A percentile compares a stretch with the other conserved stretches of the same genome.
These are phyloP conservation scores for Przewalskia tangutica DNA, from an alignment of 257 asterid species.

Conservation along the genomic window DNA sequence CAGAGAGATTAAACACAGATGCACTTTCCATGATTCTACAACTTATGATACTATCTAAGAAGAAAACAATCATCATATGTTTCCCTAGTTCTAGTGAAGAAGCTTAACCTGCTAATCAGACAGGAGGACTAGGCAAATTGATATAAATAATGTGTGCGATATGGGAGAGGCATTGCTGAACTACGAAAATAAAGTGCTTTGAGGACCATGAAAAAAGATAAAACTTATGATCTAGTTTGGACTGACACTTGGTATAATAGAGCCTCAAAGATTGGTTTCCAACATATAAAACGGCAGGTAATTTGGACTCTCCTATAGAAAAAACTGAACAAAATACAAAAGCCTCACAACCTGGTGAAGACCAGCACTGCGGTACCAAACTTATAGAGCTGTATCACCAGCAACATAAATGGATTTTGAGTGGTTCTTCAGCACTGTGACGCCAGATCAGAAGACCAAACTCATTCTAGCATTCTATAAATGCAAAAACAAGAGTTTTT, in stretches of 20 bases:
- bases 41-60: background rate
- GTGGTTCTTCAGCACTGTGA: background rate
- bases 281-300: background rate
- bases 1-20: background rate
- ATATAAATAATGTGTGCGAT: background rate
- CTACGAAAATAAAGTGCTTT: background rate
- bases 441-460: background rate
- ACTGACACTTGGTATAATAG: background rate
- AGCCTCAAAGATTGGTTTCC: background rate
- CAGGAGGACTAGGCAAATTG: background rate
- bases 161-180: background rate
- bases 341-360: background rate
- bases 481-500: background rate
- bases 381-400: background rate
- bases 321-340: background rate
- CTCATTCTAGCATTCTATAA: background rate
- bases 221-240: background rate
- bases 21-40: background rate
- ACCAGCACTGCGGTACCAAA: background rate
- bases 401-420: background rate
- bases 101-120: background rate
- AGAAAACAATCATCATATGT: background rate
- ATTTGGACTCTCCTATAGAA: background rate
- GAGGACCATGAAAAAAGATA: background rate
- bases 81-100: background rate